Conservation (phyloP, 768 basidiomycete species). For the Tylopilus sp. region DNA sequence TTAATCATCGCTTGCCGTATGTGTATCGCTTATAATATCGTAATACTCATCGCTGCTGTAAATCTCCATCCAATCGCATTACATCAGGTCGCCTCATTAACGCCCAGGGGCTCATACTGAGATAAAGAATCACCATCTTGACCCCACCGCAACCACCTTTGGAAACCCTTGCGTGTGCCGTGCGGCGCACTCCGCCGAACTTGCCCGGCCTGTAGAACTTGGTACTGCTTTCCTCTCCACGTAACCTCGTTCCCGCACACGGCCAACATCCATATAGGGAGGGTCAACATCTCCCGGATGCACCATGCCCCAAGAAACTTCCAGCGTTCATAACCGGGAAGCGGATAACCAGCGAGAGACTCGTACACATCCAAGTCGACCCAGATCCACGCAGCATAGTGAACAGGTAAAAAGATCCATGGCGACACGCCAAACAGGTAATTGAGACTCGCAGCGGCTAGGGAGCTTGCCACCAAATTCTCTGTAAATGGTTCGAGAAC, state of each 20-base stretch:
- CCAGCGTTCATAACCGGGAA: conserved; percentile 46
- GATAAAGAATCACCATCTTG: conserved; percentile 6
- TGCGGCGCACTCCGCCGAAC: conserved; percentile 36
- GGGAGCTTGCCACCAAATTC: conserved; percentile 63
- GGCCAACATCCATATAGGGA: conserved; percentile 86
- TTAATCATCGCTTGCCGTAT: conserved; percentile 30
- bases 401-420: conserved; percentile 54
- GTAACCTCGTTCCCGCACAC: conserved; percentile 77
- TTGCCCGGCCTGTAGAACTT: conserved; percentile 71
- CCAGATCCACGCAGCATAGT: conserved; percentile 66
- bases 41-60: conserved; percentile 31
- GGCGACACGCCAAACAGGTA: conserved; percentile 49
- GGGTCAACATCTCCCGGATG: conserved; percentile 72
- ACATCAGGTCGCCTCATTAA: conserved; percentile 19
- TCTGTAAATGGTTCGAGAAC: conserved; percentile 93
- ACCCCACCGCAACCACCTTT: conserved; percentile 20
- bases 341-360: conserved; percentile 66
- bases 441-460: conserved; percentile 55
- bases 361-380: conserved; percentile 83
- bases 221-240: conserved; percentile 85
- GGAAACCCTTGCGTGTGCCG: conserved; percentile 22
- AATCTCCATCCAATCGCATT: conserved; percentile 20
- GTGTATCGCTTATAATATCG: conserved; percentile 33
- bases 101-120: conserved; percentile 15
- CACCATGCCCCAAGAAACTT: conserved; percentile 77